Evolutionary conservation across 1,139 yeast genomes (phyloP).

Genomic region (Yamadazyma friedrichii): DNA sequence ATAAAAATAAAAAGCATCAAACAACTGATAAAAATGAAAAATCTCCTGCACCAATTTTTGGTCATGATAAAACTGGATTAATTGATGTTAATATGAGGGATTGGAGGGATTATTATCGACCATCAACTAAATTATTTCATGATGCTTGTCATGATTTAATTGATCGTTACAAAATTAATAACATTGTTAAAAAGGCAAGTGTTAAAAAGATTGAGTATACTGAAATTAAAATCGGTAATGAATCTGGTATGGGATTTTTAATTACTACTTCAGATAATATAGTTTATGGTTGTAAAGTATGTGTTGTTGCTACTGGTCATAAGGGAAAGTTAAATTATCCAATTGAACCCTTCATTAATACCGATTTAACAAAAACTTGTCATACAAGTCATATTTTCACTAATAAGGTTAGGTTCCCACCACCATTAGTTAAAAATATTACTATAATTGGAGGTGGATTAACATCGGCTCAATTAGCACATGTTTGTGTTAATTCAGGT

Average conservation of each 20-base stretch:
- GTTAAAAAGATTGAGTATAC: constrained; percentile 34
- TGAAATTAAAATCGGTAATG: constrained; percentile 21
- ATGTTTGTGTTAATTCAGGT: constrained; percentile 33
- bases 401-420: constrained; percentile 23
- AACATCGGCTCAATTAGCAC: constrained; percentile 50
- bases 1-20: constrained; percentile 6
- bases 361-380: constrained; percentile 33
- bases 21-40: too few species aligned
- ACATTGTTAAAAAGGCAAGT: constrained; percentile 32
- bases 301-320: constrained; percentile 44
- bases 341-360: constrained; percentile 22
- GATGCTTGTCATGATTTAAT: constrained; percentile 40
- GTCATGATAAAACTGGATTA: constrained; percentile 33
- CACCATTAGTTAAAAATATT: constrained; percentile 12
- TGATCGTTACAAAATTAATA: constrained; percentile 29
- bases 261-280: constrained; percentile 27
- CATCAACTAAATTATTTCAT: constrained; percentile 39
- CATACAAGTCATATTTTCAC: constrained; percentile 44
- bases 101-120: constrained; percentile 47
- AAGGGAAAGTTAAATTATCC: constrained; percentile 39
- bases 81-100: constrained; percentile 46
- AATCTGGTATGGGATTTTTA: constrained; percentile 30
- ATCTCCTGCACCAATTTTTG: constrained; percentile 16
- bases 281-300: constrained; percentile 32
- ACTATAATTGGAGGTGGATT: constrained; percentile 50